Conservation (phyloP, 768 basidiomycete species). For the Rhodotorula paludigena region DNA sequence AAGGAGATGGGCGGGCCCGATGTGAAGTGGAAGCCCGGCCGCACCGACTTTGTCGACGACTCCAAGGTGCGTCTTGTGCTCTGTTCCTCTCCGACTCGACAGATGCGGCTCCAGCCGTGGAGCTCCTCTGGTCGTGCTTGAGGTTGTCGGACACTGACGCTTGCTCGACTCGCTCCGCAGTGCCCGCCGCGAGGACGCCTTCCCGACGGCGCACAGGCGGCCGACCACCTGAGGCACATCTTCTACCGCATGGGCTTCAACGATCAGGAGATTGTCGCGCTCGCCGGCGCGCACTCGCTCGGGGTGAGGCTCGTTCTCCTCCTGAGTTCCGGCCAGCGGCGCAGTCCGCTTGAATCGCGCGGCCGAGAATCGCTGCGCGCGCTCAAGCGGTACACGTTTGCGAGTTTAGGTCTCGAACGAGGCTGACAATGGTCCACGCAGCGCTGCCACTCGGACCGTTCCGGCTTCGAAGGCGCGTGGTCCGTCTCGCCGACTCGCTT, state of each 20-base stretch:
- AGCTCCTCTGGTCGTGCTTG: no score
- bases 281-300: constrained; percentile 87
- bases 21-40: constrained; percentile 86
- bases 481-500: constrained; percentile 35
- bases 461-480: constrained; percentile 83
- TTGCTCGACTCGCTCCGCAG: neutral
- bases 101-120: no score
- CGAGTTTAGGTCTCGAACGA: no score
- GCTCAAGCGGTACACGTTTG: neutral
- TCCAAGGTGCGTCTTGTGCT: constrained; percentile 14
- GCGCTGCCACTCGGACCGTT: constrained; percentile 77
- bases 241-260: constrained; percentile 95
- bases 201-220: constrained; percentile 62
- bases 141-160: neutral
- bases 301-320: constrained; percentile 52
- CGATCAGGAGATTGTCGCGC: constrained; percentile 80
- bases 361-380: no score
- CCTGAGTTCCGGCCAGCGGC: no score
- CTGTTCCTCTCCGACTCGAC: neutral
- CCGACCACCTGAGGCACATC: constrained; percentile 70
- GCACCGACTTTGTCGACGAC: constrained; percentile 58
- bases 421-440: neutral
- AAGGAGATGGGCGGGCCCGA: constrained; percentile 89
- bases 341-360: no score
- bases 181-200: constrained; percentile 37